Base-by-base conservation (phyloP, 2,329 filamentous ascomycete genomes). In the Botrytis squamosa region DNA sequence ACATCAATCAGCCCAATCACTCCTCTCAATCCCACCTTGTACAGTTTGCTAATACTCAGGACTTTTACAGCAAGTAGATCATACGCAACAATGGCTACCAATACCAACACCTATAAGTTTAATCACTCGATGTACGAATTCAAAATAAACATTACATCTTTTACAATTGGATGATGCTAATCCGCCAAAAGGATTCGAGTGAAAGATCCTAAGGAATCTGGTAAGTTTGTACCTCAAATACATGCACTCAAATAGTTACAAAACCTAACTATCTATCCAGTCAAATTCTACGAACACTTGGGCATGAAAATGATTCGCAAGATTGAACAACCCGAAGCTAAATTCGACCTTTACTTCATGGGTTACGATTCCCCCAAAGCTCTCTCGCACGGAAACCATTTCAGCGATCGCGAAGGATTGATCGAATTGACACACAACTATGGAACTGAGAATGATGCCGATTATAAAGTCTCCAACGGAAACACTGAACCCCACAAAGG, bases 261-360 rank as follows among this genome's bases (percentile, higher is more conserved):
- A 33, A 25, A 25, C 10, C 70, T 72, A 72, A 68, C 25, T 70
- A 55, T 52, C 9, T 4, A 60, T 62, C 1, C 81, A 88, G 90
- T 98, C 83, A 92, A 95, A 78, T 99, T 97, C 84, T 99, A 98
- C 84, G 91, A 97, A 82, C 93, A 94, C 83, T 88, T 99, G 29
- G 96, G 96, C 79, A 90, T 98, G 88, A 94, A 87, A 81, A 84
- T 94, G 76, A 88, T 98, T 83, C 90, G 93, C 80, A 93, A 95
- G 84, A 86, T 96, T 65, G 86, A 92, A 76, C 93, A 94, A 81
- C 92, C 95, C 22, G 94, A 97, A 75, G 90, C 89, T 83, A 97
- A 97, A 81, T 98, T 98, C 83, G 93, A 96, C 80, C 89, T 98
- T 42, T 98, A 98, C 86, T 98, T 98, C 85, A 87, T 99, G 75